phyloP scores from a whole-genome alignment of 371 early-diverging fungal genomes.

The Cokeromyces recurvatus region DNA sequence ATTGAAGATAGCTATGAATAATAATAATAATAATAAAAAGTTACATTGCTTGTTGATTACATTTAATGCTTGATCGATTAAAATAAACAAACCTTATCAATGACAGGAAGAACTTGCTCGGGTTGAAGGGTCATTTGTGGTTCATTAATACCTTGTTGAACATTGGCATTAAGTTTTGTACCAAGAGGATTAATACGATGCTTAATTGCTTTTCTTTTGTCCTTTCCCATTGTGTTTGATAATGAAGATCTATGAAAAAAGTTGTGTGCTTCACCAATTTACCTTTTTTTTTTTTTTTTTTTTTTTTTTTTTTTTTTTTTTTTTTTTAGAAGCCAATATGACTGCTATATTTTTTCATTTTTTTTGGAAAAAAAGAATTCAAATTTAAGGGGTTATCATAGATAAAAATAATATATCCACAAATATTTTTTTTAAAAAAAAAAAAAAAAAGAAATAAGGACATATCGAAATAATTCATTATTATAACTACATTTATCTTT shows the following conservation, averaged over 20 bases:
- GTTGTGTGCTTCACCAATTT: too few species aligned
- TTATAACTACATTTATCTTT: too few species aligned
- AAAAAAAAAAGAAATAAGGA: not conserved
- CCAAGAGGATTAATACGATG: conserved; percentile 28
- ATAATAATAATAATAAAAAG: not conserved
- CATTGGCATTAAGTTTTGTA: conserved; percentile 15
- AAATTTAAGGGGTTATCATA: too few species aligned
- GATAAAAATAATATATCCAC: too few species aligned
- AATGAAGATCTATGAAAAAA: not conserved
- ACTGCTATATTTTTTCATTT: too few species aligned
- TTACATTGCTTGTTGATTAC: conserved; percentile 1
- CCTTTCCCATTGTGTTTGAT: conserved; percentile 35
- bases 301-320: too few species aligned
- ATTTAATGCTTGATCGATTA: not conserved
- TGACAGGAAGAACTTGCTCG: conserved; percentile 50
- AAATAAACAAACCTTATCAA: conserved; percentile 47
- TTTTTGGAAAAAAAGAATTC: too few species aligned
- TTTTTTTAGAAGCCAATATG: too few species aligned
- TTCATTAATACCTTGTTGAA: conserved; percentile 21
- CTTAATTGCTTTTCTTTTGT: conserved; percentile 15
- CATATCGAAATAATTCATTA: too few species aligned
- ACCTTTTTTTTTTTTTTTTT: too few species aligned
- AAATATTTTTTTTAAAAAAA: not conserved
- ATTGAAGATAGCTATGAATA: conserved; percentile 51
- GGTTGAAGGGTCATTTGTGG: conserved; percentile 19